Evolutionary conservation across 2,329 filamentous ascomycete species (phyloP).

Genomic region (Beauveria brongniartii): DNA sequence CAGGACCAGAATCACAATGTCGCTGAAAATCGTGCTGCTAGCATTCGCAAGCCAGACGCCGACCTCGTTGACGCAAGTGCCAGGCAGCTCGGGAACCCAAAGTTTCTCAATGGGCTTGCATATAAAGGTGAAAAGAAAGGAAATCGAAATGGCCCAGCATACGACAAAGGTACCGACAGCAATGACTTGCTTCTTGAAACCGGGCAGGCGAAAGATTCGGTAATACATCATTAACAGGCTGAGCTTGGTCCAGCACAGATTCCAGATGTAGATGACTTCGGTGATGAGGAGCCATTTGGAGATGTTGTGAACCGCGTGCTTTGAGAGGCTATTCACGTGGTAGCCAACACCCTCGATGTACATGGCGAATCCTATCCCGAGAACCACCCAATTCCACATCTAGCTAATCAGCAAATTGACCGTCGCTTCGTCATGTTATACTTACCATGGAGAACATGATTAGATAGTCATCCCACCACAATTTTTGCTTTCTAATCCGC

Average conservation of each 20-base stretch:
- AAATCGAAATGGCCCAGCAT: conserved; percentile 39
- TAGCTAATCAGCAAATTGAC: conserved; percentile 13
- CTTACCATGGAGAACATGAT: conserved; percentile 40
- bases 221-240: conserved; percentile 44
- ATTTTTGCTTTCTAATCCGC: conserved; percentile 30
- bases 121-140: conserved; percentile 43
- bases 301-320: conserved; percentile 31
- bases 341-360: conserved; percentile 37
- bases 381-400: conserved; percentile 33
- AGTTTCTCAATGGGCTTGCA: conserved; percentile 41
- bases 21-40: conserved; percentile 37
- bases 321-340: conserved; percentile 32
- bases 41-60: conserved; percentile 43
- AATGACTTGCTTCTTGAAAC: conserved; percentile 34
- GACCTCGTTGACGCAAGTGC: conserved; percentile 40
- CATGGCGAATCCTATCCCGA: conserved; percentile 42
- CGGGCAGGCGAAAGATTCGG: conserved; percentile 39
- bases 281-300: conserved; percentile 39
- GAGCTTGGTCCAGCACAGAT: conserved; percentile 41
- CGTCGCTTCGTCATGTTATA: not conserved
- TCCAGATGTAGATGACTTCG: conserved; percentile 40
- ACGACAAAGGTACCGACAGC: conserved; percentile 34
- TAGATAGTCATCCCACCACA: conserved; percentile 45
- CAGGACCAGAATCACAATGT: conserved; percentile 36
- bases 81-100: conserved; percentile 37